These are phyloP conservation scores for Aspergillus asperescens DNA, from an alignment of 495 filamentous ascomycete genomes.

Conservation along the genomic window DNA sequence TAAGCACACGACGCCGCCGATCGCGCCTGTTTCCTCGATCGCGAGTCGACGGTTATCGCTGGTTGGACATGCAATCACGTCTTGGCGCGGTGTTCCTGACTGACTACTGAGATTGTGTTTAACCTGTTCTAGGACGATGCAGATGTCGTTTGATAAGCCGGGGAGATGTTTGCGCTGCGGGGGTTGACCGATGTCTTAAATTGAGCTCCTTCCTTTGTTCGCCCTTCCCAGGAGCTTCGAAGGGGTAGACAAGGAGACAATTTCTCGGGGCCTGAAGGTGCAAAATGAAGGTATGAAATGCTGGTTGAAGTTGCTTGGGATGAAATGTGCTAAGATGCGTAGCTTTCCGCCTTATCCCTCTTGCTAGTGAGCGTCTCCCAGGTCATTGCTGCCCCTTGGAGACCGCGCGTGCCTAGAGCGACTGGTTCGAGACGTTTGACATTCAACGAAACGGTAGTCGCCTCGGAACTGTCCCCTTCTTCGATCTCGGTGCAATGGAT, in stretches of 20 bases:
- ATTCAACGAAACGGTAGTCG: slow-evolving; percentile 19
- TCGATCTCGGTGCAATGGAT: slow-evolving; percentile 18
- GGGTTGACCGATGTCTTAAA: neutral
- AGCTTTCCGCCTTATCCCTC: neutral
- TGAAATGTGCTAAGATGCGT: neutral
- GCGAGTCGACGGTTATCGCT: neutral
- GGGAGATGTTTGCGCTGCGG: neutral
- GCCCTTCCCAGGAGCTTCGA: neutral
- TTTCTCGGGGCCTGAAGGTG: neutral
- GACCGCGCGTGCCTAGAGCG: slow-evolving; percentile 8
- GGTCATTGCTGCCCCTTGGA: slow-evolving; percentile 8
- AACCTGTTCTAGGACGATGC: neutral
- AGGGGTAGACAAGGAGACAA: neutral
- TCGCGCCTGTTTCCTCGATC: neutral
- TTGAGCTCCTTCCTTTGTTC: neutral
- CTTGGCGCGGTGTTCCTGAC: slow-evolving; percentile 6
- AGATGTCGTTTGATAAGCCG: neutral
- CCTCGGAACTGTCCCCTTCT: slow-evolving; percentile 8
- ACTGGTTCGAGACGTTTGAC: slow-evolving; percentile 12
- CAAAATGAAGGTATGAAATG: slow-evolving; percentile 4
- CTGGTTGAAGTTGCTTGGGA: neutral
- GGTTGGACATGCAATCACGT: slow-evolving; percentile 2
- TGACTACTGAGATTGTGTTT: neutral
- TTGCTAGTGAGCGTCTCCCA: slow-evolving; percentile 7
- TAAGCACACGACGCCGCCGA: slow-evolving; percentile 9